phyloP scores from a whole-genome alignment of 805 yeast genomes.

The Saccharomyces jurei region DNA sequence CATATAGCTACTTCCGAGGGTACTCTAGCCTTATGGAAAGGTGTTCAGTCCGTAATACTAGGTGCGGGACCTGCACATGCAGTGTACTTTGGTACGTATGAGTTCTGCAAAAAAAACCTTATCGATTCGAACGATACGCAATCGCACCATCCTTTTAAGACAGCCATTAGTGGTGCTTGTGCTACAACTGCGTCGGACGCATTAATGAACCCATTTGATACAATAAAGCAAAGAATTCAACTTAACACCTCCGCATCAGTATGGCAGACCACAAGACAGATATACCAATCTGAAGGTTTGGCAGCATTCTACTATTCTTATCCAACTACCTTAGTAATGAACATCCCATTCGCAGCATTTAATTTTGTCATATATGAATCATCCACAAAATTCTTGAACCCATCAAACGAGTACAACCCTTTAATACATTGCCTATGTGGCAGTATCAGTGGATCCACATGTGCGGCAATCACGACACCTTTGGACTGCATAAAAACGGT shows the following conservation, averaged over 20 bases:
- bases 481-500: slow-evolving; percentile 90
- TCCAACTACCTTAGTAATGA: slow-evolving; percentile 89
- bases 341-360: slow-evolving; percentile 90
- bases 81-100: slow-evolving; percentile 88
- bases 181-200: slow-evolving; percentile 93
- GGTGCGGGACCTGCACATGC: slow-evolving; percentile 99
- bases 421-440: slow-evolving; percentile 88
- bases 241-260: slow-evolving; percentile 24
- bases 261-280: slow-evolving; percentile 30
- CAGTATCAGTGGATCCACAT: slow-evolving; percentile 88
- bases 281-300: slow-evolving; percentile 59
- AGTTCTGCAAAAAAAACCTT: slow-evolving; percentile 45
- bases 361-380: slow-evolving; percentile 92
- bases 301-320: slow-evolving; percentile 83
- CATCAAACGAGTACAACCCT: slow-evolving; percentile 75
- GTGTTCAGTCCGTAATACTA: slow-evolving; percentile 80
- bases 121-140: slow-evolving; percentile 30
- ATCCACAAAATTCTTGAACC: slow-evolving; percentile 73
- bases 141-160: slow-evolving; percentile 66
- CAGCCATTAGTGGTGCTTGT: slow-evolving; percentile 82
- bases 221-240: slow-evolving; percentile 94
- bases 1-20: slow-evolving; percentile 82
- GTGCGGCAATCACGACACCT: slow-evolving; percentile 96
- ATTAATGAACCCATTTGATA: slow-evolving; percentile 95
- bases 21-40: slow-evolving; percentile 83